Evolutionary conservation across 2,329 filamentous ascomycete species (phyloP).

Genomic region (Reticulascus tulasneorum): DNA sequence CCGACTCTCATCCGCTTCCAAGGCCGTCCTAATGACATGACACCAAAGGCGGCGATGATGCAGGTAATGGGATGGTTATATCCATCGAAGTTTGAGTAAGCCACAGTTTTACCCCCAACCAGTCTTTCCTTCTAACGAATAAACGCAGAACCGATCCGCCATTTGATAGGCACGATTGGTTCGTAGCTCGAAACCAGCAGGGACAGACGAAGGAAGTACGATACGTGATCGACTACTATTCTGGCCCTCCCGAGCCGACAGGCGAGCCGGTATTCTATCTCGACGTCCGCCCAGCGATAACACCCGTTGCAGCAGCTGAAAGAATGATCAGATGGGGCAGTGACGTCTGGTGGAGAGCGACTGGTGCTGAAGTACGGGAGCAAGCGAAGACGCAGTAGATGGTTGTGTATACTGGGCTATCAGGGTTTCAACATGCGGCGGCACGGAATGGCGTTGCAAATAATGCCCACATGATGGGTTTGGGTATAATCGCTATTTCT

Average conservation of each 20-base stretch:
- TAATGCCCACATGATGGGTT: no score
- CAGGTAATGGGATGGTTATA: constrained; percentile 76
- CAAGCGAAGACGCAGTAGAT: constrained; percentile 13
- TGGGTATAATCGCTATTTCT: no score
- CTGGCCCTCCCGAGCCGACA: constrained; percentile 72
- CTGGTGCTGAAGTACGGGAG: constrained; percentile 63
- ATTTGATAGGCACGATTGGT: constrained; percentile 98
- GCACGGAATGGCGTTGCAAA: neutral
- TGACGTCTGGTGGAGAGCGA: constrained; percentile 90
- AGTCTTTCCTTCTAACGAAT: constrained; percentile 13
- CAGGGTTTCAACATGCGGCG: constrained; percentile 1
- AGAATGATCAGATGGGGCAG: constrained; percentile 84
- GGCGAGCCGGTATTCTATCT: constrained; percentile 95
- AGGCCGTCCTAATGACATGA: constrained; percentile 82
- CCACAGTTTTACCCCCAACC: constrained; percentile 11
- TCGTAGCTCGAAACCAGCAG: constrained; percentile 67
- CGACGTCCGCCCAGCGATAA: constrained; percentile 86
- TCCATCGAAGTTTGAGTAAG: constrained; percentile 73
- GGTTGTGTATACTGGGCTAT: neutral
- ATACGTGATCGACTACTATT: constrained; percentile 97
- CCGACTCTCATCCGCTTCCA: constrained; percentile 84
- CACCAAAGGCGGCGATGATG: constrained; percentile 84
- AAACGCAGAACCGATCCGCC: constrained; percentile 67
- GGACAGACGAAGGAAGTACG: constrained; percentile 73
- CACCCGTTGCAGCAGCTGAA: constrained; percentile 75